Conservation (phyloP, 331 rosid genomes). For the Quercus lobata region DNA sequence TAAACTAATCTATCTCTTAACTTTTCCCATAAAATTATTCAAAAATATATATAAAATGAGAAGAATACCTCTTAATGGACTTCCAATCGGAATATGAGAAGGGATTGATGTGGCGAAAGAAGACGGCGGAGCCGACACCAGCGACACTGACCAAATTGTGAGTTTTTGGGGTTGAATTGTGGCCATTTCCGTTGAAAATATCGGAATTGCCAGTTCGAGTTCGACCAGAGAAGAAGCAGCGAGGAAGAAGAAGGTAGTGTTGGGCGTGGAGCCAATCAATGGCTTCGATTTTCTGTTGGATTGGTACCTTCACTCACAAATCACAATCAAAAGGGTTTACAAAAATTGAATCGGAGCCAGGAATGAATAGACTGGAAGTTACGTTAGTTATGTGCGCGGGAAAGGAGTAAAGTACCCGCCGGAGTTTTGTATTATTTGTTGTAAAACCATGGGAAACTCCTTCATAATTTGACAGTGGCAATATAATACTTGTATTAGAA, state of each 20-base stretch:
- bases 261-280: slow-evolving; percentile 87
- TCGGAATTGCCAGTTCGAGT: slow-evolving; percentile 8
- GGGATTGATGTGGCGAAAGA: slow-evolving; percentile 52
- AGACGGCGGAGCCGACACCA: slow-evolving; percentile 83
- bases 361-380: too few species aligned
- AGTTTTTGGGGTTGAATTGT: background rate
- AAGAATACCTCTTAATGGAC: slow-evolving; percentile 64
- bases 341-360: too few species aligned
- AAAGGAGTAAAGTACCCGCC: too few species aligned
- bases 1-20: too few species aligned
- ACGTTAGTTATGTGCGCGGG: too few species aligned
- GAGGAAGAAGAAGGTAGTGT: slow-evolving; percentile 56
- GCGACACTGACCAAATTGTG: slow-evolving; percentile 61
- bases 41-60: background rate
- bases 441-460: too few species aligned
- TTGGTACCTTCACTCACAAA: slow-evolving; percentile 54
- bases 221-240: slow-evolving; percentile 72
- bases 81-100: slow-evolving; percentile 76
- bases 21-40: background rate
- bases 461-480: too few species aligned
- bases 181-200: slow-evolving; percentile 20
- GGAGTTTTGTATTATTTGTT: too few species aligned
- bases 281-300: slow-evolving; percentile 66
- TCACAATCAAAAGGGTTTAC: background rate
- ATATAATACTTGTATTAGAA: too few species aligned